Evolutionary conservation across 1,284 basidiomycete genomes (phyloP), one percentile per base, ranked within the genome.

Genomic region (Cystobasidium slooffiae): DNA sequence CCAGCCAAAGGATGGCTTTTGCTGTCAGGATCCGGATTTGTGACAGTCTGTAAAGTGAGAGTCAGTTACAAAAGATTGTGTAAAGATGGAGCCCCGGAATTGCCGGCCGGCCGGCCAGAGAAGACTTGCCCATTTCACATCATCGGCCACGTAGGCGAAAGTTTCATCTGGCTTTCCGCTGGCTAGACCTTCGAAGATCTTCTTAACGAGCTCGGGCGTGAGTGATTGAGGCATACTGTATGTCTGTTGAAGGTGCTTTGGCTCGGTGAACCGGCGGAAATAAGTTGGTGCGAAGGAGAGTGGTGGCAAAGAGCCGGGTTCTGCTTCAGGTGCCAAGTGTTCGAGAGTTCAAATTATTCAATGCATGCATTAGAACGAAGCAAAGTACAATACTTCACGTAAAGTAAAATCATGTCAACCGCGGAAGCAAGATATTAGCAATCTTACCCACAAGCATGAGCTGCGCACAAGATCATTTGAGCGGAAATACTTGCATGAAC

Each of bases 141-240:
- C 64, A 46, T 67, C 64, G 18, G 64, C 64, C 37, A 67, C 49
- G 20, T 67, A 55, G 4, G 49, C 53, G 31, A 67, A 67, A 8
- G 46, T 46, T 12, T 55, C 51, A 22, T 52, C 51, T 7, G 64
- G 49, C 16, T 67, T 55, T 22, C 64, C 64, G 9, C 31, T 41
- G 24, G 20, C 64, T 12, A 67, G 64, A 18, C 64, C 64, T 22
- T 47, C 47, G 39, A 67, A 67, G 49, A 67, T 67, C 64, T 67
- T 43, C 51, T 43, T 51, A 16, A 67, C 49, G 31, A 67, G 22
- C 5, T 67, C 51, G 5, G 41, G 4, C 8, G 47, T 67, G 20
- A 67, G 64, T 37, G 52, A 24, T 31, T 64, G 44, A 52, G 62
- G 49, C 62, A 64, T 64, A 41, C 6, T 56, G 7, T 9, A 12